phyloP scores from a whole-genome alignment of 805 yeast genomes.

The Maudiozyma bulderi region DNA sequence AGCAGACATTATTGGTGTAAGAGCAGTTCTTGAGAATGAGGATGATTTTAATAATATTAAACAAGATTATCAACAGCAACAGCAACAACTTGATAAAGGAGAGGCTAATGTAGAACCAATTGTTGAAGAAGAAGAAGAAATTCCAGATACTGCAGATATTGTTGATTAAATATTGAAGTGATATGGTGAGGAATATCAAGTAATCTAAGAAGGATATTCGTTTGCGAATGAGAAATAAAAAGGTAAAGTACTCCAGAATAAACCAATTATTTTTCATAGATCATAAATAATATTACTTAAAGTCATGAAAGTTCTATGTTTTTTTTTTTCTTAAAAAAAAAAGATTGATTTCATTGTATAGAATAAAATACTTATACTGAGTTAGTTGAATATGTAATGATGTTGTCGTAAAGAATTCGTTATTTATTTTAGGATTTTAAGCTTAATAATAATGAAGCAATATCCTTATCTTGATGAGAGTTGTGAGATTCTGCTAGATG shows the following conservation, averaged over 20 bases:
- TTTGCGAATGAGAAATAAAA: too few species aligned
- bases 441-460: conserved; percentile 26
- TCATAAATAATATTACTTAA: too few species aligned
- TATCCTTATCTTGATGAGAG: conserved; percentile 18
- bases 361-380: too few species aligned
- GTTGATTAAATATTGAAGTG: conserved; percentile 7
- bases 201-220: too few species aligned
- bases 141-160: conserved; percentile 7
- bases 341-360: too few species aligned
- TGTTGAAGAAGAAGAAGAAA: conserved; percentile 1
- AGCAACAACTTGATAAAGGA: neutral
- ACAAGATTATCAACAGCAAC: conserved; percentile 32
- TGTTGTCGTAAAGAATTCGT: too few species aligned
- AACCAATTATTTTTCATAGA: too few species aligned
- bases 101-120: neutral
- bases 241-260: too few species aligned
- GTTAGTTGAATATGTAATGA: too few species aligned
- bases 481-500: neutral
- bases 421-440: conserved; percentile 18
- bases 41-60: conserved; percentile 50
- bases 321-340: too few species aligned
- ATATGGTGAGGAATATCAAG: too few species aligned
- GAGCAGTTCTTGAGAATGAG: conserved; percentile 65
- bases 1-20: conserved; percentile 76
- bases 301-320: too few species aligned